Percentiles rank a stretch among this genome's conserved stretches.
These are phyloP conservation scores for Fusarium chaquense DNA, from an alignment of 2,329 filamentous ascomycete species.

Conservation along the genomic window DNA sequence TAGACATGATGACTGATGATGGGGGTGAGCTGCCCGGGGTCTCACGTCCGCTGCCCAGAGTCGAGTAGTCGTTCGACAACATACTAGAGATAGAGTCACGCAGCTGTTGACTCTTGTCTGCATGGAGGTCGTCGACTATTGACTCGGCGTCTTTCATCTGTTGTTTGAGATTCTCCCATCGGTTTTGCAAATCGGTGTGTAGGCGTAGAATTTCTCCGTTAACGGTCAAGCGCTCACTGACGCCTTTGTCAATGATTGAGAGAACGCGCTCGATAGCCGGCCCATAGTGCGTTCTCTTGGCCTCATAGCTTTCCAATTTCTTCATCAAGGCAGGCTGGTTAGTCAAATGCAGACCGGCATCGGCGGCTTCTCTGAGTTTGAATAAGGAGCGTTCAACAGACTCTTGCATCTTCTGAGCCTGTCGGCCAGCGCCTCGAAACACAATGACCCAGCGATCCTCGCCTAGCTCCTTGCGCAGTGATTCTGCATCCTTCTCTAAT, in stretches of 20 bases:
- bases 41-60: constrained; percentile 75
- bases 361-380: constrained; percentile 84
- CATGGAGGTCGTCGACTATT: constrained; percentile 78
- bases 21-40: constrained; percentile 77
- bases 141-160: constrained; percentile 83
- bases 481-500: constrained; percentile 90
- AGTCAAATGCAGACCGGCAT: constrained; percentile 78
- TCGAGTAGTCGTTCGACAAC: constrained; percentile 83
- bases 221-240: constrained; percentile 93
- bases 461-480: constrained; percentile 86
- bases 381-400: constrained; percentile 88
- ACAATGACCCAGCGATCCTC: constrained; percentile 97
- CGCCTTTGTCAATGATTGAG: constrained; percentile 93
- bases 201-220: constrained; percentile 94
- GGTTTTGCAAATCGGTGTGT: constrained; percentile 85
- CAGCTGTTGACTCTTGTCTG: constrained; percentile 77
- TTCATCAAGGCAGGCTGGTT: constrained; percentile 78
- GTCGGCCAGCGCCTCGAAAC: constrained; percentile 90
- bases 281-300: constrained; percentile 93
- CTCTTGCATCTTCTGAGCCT: constrained; percentile 96
- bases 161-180: constrained; percentile 80
- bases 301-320: constrained; percentile 92
- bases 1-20: constrained; percentile 71
- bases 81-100: constrained; percentile 95
- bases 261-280: constrained; percentile 92